A percentile compares a stretch with the other conserved stretches of the same genome.
Evolutionary conservation across 2,329 filamentous ascomycete genomes (phyloP).

Genomic region (Neophaeococcomyces aloes): DNA sequence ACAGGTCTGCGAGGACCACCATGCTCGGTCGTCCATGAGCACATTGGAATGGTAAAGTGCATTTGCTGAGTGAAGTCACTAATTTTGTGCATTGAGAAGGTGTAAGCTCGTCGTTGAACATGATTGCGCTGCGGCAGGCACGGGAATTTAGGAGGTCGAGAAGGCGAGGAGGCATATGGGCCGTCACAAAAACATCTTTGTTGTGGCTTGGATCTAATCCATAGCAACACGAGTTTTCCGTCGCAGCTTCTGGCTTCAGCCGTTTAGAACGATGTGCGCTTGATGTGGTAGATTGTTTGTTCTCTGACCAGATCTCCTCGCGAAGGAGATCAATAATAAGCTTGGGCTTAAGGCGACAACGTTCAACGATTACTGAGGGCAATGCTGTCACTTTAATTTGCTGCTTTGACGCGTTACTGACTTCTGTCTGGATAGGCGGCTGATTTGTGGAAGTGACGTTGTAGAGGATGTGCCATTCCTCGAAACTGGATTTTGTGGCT

Average conservation of each 20-base stretch:
- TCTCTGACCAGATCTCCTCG: conserved; percentile 58
- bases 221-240: neutral
- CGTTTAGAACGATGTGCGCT: neutral
- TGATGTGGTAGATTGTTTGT: neutral
- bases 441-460: conserved; percentile 27
- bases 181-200: conserved; percentile 34
- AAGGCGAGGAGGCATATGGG: conserved; percentile 62
- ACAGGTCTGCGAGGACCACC: conserved; percentile 33
- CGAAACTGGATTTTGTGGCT: conserved; percentile 47
- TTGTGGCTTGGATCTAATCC: neutral
- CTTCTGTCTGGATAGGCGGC: neutral
- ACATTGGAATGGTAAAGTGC: conserved; percentile 41
- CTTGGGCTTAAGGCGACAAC: conserved; percentile 61
- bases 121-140: conserved; percentile 39
- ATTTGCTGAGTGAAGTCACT: conserved; percentile 29
- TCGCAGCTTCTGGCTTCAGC: neutral
- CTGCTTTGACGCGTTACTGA: neutral
- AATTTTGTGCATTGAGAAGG: conserved; percentile 31
- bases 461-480: conserved; percentile 64
- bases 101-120: conserved; percentile 39
- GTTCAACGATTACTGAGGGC: conserved; percentile 62
- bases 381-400: conserved; percentile 43
- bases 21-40: conserved; percentile 42
- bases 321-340: conserved; percentile 65
- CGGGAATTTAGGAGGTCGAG: conserved; percentile 50